Percentiles rank a stretch among this genome's conserved stretches.
Conservation (phyloP, 75 land plant species). For the Pseudotsuga menziesii region DNA sequence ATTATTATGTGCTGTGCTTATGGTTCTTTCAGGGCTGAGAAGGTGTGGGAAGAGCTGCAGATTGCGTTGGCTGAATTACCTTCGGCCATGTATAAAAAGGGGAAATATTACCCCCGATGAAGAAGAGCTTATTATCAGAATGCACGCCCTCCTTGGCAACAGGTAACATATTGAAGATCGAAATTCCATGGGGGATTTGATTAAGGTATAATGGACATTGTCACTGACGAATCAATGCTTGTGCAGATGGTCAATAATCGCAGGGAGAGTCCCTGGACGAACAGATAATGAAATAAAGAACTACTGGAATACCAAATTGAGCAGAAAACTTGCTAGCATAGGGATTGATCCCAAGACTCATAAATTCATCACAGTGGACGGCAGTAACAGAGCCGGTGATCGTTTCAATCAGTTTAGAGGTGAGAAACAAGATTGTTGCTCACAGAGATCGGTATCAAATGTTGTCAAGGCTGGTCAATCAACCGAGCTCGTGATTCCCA, state of each 20-base stretch:
- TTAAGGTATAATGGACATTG: not conserved
- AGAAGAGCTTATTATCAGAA: conserved; percentile 15
- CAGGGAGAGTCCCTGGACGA: not conserved
- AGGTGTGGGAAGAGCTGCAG: conserved; percentile 66
- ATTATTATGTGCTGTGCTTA: not conserved
- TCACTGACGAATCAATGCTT: not conserved
- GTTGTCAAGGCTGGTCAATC: not conserved
- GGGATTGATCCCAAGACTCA: not conserved
- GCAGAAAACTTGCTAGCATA: not conserved
- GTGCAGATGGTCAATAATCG: not conserved
- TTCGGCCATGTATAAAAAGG: conserved; percentile 17
- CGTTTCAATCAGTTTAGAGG: too few relatives aligned
- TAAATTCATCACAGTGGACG: not conserved
- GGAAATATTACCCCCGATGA: conserved; percentile 18
- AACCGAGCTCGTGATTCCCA: not conserved
- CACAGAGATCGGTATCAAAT: not conserved
- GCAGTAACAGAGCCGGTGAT: too few relatives aligned
- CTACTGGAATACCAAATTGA: not conserved
- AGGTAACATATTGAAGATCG: conserved; percentile 4
- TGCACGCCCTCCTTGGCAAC: conserved; percentile 18
- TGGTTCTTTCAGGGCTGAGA: conserved; percentile 29
- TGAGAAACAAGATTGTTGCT: not conserved
- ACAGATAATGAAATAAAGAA: not conserved
- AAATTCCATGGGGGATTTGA: not conserved
- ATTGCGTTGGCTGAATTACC: conserved; percentile 37